Evolutionary conservation across 2,329 filamentous ascomycete species (phyloP).

Genomic region (Trichoderma semiorbis): DNA sequence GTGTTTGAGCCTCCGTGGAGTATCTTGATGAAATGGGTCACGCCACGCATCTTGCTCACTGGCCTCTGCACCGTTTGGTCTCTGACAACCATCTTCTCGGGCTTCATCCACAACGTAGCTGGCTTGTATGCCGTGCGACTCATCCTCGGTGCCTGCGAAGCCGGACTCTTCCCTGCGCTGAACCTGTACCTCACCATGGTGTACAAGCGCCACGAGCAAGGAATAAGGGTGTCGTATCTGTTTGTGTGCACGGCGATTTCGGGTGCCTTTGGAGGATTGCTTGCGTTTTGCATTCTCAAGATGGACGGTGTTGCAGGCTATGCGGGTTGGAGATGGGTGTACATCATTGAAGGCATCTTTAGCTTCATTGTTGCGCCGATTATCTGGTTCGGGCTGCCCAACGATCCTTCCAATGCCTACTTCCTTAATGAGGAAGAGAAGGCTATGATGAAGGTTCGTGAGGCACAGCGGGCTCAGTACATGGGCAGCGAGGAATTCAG

Average conservation of each 20-base stretch:
- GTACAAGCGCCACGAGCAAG: constrained; percentile 49
- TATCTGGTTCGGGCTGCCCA: constrained; percentile 47
- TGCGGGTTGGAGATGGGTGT: constrained; percentile 49
- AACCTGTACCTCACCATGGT: constrained; percentile 29
- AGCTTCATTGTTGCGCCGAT: constrained; percentile 40
- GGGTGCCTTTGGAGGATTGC: constrained; percentile 38
- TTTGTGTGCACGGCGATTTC: constrained; percentile 49
- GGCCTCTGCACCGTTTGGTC: constrained; percentile 29
- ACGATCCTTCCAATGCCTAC: constrained; percentile 44
- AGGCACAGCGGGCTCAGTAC: constrained; percentile 43
- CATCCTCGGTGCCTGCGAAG: constrained; percentile 26
- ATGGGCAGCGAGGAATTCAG: constrained; percentile 47
- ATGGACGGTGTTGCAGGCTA: constrained; percentile 45
- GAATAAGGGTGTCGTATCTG: constrained; percentile 48
- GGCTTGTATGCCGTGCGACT: constrained; percentile 28
- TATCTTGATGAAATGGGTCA: constrained; percentile 33
- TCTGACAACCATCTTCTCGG: constrained; percentile 27
- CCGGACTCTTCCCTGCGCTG: constrained; percentile 28
- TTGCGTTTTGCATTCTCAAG: constrained; percentile 47
- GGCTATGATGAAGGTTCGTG: constrained; percentile 48
- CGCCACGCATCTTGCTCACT: constrained; percentile 31
- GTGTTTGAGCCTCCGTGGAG: constrained; percentile 31
- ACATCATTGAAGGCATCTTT: constrained; percentile 48
- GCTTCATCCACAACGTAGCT: constrained; percentile 30
- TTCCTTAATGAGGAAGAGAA: constrained; percentile 48